Conservation (phyloP, 768 basidiomycete genomes). For the Tricholoma terreum region DNA sequence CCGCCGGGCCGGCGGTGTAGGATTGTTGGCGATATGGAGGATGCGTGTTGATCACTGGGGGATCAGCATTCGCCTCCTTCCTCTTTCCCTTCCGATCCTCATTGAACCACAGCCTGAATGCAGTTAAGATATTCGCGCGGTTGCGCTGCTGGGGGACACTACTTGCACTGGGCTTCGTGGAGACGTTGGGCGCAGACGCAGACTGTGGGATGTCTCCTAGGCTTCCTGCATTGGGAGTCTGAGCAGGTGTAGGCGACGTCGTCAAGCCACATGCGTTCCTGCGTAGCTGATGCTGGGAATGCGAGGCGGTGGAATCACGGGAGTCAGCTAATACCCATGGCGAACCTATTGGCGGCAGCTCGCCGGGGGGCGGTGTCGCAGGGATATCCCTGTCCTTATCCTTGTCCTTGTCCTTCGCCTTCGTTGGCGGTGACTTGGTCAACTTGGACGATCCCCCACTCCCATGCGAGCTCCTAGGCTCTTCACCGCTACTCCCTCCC, state of each 20-base stretch:
- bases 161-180: constrained; percentile 20
- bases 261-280: constrained; percentile 12
- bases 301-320: constrained; percentile 32
- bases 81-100: constrained; percentile 89
- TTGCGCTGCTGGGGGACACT: constrained; percentile 46
- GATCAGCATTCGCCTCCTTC: constrained; percentile 42
- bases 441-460: constrained; percentile 57
- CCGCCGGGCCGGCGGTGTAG: constrained; percentile 31
- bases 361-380: constrained; percentile 50
- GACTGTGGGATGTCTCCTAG: constrained; percentile 46
- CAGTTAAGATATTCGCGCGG: constrained; percentile 76
- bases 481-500: constrained; percentile 38
- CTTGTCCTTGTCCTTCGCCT: constrained; percentile 41
- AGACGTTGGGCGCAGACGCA: constrained; percentile 41
- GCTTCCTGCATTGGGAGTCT: constrained; percentile 34
- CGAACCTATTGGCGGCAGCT: constrained; percentile 49
- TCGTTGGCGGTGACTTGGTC: constrained; percentile 68
- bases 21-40: constrained; percentile 22
- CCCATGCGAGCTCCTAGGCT: constrained; percentile 63
- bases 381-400: constrained; percentile 42
- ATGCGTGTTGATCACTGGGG: constrained; percentile 21
- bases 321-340: constrained; percentile 70
- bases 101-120: constrained; percentile 90
- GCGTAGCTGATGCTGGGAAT: constrained; percentile 11
- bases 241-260: constrained; percentile 40